Conservation (phyloP, 495 filamentous ascomycete genomes). For the Penicillium tannophilum region DNA sequence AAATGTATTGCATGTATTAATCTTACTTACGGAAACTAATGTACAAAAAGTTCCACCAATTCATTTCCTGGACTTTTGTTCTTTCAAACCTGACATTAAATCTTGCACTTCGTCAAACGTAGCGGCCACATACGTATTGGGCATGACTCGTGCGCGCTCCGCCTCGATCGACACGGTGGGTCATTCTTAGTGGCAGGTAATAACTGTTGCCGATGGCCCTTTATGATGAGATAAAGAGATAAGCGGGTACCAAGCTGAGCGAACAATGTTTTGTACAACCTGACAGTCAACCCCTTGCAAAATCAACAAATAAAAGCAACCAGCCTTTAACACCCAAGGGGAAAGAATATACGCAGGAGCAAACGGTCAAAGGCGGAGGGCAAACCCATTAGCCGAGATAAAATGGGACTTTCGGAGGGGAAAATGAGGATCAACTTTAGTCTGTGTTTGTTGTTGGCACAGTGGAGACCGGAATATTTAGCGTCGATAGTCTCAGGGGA, state of each 20-base stretch:
- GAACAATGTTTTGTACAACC: too few species aligned
- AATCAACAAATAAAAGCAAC: not conserved
- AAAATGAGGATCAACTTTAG: slow-evolving; percentile 8
- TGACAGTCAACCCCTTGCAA: too few species aligned
- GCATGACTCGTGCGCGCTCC: not conserved
- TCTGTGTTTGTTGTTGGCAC: not conserved
- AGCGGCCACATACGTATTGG: too few species aligned
- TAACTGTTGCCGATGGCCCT: not conserved
- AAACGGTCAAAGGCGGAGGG: not conserved
- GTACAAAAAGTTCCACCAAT: not conserved
- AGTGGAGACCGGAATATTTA: slow-evolving; percentile 14
- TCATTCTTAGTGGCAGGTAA: not conserved
- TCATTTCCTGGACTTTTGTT: not conserved
- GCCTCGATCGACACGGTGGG: slow-evolving; percentile 3
- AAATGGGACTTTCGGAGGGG: not conserved
- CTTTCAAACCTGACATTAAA: not conserved
- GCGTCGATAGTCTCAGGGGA: slow-evolving; percentile 12
- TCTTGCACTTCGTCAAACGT: too few species aligned
- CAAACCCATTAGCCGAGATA: not conserved
- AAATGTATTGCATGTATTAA: slow-evolving; percentile 7
- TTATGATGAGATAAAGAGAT: not conserved
- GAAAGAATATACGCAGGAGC: not conserved
- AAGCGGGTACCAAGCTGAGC: too few species aligned
- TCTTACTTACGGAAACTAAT: not conserved
- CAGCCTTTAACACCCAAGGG: not conserved